These are phyloP conservation scores for Suillus paluster DNA, from an alignment of 768 basidiomycete genomes.

Conservation along the genomic window DNA sequence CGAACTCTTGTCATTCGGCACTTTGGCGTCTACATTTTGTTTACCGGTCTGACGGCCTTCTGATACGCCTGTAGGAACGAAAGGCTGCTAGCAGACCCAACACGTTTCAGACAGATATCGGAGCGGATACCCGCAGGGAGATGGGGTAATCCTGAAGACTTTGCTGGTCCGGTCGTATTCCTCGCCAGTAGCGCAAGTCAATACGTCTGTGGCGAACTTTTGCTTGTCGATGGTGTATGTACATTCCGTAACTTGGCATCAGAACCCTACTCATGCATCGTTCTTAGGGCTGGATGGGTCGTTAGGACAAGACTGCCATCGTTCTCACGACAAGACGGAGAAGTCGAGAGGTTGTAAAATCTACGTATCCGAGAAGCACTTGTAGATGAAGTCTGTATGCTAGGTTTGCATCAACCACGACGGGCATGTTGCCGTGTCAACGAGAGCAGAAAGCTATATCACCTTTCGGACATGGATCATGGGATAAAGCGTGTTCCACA, in stretches of 20 bases:
- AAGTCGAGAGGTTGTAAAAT: not conserved
- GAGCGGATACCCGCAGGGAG: conserved; percentile 72
- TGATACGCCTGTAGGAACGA: conserved; percentile 54
- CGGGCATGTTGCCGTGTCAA: not conserved
- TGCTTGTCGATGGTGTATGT: conserved; percentile 73
- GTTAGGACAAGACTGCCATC: conserved; percentile 26
- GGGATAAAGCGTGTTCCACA: not conserved
- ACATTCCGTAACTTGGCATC: conserved; percentile 10
- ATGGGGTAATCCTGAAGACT: conserved; percentile 70
- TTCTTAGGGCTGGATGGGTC: conserved; percentile 66
- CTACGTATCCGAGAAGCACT: not conserved
- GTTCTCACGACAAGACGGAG: not conserved
- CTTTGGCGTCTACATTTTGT: conserved; percentile 13
- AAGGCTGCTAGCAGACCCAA: conserved; percentile 62
- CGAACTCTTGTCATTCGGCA: conserved; percentile 7
- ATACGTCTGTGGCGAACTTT: conserved; percentile 70
- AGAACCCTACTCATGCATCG: conserved; percentile 11
- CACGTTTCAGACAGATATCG: conserved; percentile 65
- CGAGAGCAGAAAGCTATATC: not conserved
- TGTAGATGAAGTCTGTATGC: not conserved
- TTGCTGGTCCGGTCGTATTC: conserved; percentile 69
- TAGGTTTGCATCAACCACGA: not conserved
- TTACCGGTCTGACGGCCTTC: conserved; percentile 17
- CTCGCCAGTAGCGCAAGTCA: conserved; percentile 66
- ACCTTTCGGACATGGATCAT: not conserved